These are phyloP conservation scores for Patellifolia procumbens DNA, from an alignment of 179 eudicot species.

Conservation along the genomic window DNA sequence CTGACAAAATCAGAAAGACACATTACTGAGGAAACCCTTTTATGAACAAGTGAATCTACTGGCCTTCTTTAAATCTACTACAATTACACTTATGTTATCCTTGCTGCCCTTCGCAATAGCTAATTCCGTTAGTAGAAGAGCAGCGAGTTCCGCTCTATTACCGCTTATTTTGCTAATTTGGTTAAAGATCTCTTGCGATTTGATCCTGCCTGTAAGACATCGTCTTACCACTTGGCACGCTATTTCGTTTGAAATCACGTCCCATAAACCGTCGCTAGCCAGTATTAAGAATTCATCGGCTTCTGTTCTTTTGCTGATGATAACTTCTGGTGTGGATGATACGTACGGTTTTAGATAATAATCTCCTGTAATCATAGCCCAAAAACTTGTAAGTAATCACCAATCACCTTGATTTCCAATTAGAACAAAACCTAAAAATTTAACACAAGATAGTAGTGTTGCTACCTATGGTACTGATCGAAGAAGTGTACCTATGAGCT, in stretches of 20 bases:
- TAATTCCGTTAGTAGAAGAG: slow-evolving; percentile 46
- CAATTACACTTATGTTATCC: slow-evolving; percentile 67
- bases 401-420: not conserved
- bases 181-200: not conserved
- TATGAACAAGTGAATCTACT: slow-evolving; percentile 29
- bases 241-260: slow-evolving; percentile 58
- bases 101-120: slow-evolving; percentile 63
- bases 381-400: not conserved
- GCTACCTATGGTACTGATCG: too few species aligned
- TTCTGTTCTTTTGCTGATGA: slow-evolving; percentile 40
- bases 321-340: slow-evolving; percentile 61
- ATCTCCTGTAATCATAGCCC: slow-evolving; percentile 49
- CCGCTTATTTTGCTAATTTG: slow-evolving; percentile 14
- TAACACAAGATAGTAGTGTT: too few species aligned
- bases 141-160: slow-evolving; percentile 41
- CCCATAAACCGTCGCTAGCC: slow-evolving; percentile 84
- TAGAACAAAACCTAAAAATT: too few species aligned
- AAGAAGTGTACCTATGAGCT: too few species aligned
- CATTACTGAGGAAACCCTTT: not conserved
- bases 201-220: slow-evolving; percentile 47
- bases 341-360: slow-evolving; percentile 65
- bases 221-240: slow-evolving; percentile 61
- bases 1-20: slow-evolving; percentile 23
- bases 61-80: slow-evolving; percentile 43
- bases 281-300: slow-evolving; percentile 67